phyloP scores from a whole-genome alignment of 352 stramenopile genomes.

The Halophytophthora batemanensis region DNA sequence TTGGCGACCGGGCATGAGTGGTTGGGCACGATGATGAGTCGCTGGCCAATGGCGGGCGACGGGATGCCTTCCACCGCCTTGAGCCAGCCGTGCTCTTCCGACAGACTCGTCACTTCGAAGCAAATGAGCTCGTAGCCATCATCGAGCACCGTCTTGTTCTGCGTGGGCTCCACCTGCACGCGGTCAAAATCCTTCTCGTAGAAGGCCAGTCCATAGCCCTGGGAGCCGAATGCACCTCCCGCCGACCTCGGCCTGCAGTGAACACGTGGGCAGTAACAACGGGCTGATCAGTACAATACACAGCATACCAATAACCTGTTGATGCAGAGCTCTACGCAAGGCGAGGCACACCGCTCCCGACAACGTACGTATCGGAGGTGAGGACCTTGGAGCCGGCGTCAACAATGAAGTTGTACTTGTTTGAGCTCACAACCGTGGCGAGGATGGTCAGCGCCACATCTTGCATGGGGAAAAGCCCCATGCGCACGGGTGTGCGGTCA shows the following conservation, averaged over 20 bases:
- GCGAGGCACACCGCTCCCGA: neutral
- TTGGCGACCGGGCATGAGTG: constrained; percentile 68
- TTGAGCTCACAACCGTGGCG: constrained; percentile 67
- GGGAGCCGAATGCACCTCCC: constrained; percentile 39
- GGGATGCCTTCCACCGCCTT: constrained; percentile 51
- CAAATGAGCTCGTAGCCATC: constrained; percentile 43
- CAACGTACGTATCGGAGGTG: constrained; percentile 51
- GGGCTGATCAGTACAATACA: no score
- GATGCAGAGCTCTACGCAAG: neutral
- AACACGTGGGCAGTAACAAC: neutral
- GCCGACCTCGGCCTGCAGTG: constrained; percentile 19
- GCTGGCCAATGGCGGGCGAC: constrained; percentile 44
- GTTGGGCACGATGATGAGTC: constrained; percentile 66
- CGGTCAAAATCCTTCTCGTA: constrained; percentile 66
- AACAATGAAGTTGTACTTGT: constrained; percentile 74
- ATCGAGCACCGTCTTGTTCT: constrained; percentile 28
- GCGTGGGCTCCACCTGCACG: constrained; percentile 45
- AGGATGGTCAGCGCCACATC: constrained; percentile 59
- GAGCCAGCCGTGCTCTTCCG: constrained; percentile 73
- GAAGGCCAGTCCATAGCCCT: constrained; percentile 63
- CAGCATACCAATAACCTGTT: neutral
- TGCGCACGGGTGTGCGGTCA: constrained; percentile 68
- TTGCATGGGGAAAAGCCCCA: constrained; percentile 55
- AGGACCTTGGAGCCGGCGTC: constrained; percentile 72
- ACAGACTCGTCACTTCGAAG: constrained; percentile 70